These are phyloP conservation scores for Candida sp. DNA, from an alignment of 1,139 yeast genomes.

Conservation along the genomic window DNA sequence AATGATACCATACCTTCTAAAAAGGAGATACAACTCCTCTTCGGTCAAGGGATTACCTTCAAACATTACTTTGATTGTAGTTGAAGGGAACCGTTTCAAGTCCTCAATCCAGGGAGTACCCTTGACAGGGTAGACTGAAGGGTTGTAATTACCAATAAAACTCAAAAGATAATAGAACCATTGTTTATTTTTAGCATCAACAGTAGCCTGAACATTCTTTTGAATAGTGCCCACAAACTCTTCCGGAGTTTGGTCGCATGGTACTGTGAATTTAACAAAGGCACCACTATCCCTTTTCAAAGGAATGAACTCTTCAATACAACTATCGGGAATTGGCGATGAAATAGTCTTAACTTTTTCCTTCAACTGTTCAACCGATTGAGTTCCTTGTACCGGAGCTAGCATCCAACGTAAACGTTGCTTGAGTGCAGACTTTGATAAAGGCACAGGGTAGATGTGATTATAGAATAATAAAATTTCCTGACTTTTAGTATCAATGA, in stretches of 20 bases:
- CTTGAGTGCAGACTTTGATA: constrained; percentile 18
- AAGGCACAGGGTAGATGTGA: constrained; percentile 30
- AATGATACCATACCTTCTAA: constrained; percentile 86
- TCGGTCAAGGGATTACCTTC: constrained; percentile 77
- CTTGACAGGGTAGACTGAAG: constrained; percentile 64
- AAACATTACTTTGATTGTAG: constrained; percentile 59
- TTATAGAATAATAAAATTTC: constrained; percentile 40
- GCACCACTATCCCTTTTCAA: constrained; percentile 89
- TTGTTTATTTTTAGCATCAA: constrained; percentile 23
- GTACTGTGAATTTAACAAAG: constrained; percentile 72
- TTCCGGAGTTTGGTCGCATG: constrained; percentile 44
- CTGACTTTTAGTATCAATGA: constrained; percentile 28
- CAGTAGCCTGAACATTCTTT: constrained; percentile 39
- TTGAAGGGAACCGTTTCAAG: constrained; percentile 69
- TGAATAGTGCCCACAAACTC: constrained; percentile 51
- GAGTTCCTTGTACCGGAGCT: constrained; percentile 12
- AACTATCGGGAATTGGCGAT: constrained; percentile 30
- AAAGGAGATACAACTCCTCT: constrained; percentile 76
- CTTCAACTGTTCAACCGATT: constrained; percentile 15
- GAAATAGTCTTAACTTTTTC: constrained; percentile 20
- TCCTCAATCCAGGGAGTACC: constrained; percentile 98
- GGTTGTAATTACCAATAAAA: constrained; percentile 23
- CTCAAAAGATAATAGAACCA: constrained; percentile 19
- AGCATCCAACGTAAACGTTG: constrained; percentile 18
- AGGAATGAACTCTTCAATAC: constrained; percentile 52